Evolutionary conservation across 2,329 filamentous ascomycete genomes (phyloP), one percentile per base, ranked within the genome.

Genomic region (Ophiobolus disseminans): DNA sequence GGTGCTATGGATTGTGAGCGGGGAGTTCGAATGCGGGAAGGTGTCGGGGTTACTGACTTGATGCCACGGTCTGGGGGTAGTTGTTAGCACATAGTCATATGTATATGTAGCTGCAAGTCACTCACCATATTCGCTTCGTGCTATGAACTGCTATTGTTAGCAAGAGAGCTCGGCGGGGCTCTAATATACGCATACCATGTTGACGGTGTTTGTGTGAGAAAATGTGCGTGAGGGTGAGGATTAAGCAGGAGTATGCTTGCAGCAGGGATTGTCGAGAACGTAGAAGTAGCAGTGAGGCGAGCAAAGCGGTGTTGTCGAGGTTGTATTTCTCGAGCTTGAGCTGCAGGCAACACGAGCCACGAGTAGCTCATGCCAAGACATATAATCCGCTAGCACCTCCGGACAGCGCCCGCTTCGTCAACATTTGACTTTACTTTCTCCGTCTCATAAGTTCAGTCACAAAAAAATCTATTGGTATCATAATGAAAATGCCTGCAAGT

Each of bases 71-170:
- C 92, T 97, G 35, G 10, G 40, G 21, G 21, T 6, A n/a, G 65
- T 46, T 48, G 37, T 66, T 56, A 60, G 51, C 53, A 59, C 11
- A 54, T 32, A n/a, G n/a, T n/a, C n/a, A 57, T 45, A 41, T 32
- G 35, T 9, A 55, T 53, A 43, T 40, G 20, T 4, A 5, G 32
- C 3, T 20, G 32, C 1, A 71, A 6, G 11, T 38, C 47, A 48
- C 88, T 81, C 84, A 94, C 93, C 94, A 82, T 99, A 99, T 93
- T 99, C 94, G 75, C 93, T 97, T 81, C 94, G 90, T 84, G 94
- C 92, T 85, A 99, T 97, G 86, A 99, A 99, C 94, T 70, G 61
- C 45, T 42, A 42, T 41, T 28, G 47, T 71, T 58, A 72, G 69
- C 57, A 63, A 50, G 45, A 52, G 59, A 69, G 66, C 67, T 69